Evolutionary conservation across 106 monocot genomes (phyloP).

Genomic region (Acanthochlamys bracteata): DNA sequence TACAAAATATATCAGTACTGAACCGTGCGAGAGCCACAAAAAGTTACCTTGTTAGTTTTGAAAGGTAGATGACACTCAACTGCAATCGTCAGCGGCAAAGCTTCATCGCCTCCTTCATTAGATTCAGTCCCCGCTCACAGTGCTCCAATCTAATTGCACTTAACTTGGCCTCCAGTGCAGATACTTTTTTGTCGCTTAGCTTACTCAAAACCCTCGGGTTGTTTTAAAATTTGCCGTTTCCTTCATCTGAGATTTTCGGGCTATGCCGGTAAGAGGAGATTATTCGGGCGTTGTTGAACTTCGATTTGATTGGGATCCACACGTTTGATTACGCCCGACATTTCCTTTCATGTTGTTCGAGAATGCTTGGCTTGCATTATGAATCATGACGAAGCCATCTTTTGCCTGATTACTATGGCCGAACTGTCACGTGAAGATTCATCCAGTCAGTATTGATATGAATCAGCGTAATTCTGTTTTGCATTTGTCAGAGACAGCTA

Average conservation of each 20-base stretch:
- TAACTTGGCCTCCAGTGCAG: too few species aligned
- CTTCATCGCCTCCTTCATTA: too few species aligned
- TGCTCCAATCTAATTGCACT: too few species aligned
- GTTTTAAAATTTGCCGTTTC: conserved; percentile 86
- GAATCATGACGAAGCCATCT: conserved; percentile 67
- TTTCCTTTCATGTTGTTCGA: conserved; percentile 65
- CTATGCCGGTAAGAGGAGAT: conserved; percentile 76
- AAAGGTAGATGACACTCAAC: too few species aligned
- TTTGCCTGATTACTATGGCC: conserved; percentile 68
- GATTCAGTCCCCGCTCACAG: too few species aligned
- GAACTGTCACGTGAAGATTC: conserved; percentile 78
- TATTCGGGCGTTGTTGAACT: conserved; percentile 57
- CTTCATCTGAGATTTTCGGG: conserved; percentile 73
- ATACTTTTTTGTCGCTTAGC: too few species aligned
- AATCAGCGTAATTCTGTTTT: conserved; percentile 40
- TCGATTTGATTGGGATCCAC: conserved; percentile 79
- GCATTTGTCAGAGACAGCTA: conserved; percentile 21
- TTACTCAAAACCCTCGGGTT: too few species aligned
- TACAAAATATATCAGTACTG: too few species aligned
- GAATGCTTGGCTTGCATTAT: conserved; percentile 72
- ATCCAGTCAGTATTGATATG: conserved; percentile 68
- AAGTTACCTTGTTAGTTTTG: too few species aligned
- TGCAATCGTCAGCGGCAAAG: too few species aligned
- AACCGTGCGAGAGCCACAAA: too few species aligned
- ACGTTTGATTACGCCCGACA: conserved; percentile 89